phyloP scores from a whole-genome alignment of 1,284 basidiomycete species.

The Vanrija sp. region DNA sequence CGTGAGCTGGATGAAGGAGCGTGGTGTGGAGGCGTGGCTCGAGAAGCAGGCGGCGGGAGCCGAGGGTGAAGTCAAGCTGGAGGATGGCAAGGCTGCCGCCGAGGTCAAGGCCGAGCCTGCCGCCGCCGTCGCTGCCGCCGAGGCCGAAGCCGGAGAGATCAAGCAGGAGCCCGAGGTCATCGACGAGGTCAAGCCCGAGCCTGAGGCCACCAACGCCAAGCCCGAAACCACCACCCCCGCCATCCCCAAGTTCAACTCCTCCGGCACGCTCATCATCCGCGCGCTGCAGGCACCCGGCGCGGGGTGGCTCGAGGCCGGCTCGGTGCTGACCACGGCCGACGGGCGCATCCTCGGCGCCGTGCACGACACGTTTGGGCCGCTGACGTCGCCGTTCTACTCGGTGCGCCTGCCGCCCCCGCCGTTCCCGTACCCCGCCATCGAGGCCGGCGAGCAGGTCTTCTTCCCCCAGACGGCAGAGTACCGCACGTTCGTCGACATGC shows the following conservation, averaged over 20 bases:
- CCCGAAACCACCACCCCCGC: background rate
- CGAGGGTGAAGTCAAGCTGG: background rate
- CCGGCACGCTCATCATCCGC: slow-evolving; percentile 49
- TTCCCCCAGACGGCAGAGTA: slow-evolving; percentile 48
- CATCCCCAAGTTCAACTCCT: slow-evolving; percentile 36
- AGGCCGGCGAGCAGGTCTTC: slow-evolving; percentile 43
- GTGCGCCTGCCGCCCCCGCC: slow-evolving; percentile 46
- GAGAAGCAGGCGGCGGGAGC: slow-evolving; percentile 16
- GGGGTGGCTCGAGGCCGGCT: slow-evolving; percentile 54
- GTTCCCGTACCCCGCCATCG: slow-evolving; percentile 33
- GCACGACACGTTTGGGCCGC: slow-evolving; percentile 57
- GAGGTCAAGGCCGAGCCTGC: background rate
- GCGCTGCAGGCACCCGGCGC: slow-evolving; percentile 36
- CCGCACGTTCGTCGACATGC: slow-evolving; percentile 52
- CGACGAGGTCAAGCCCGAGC: background rate
- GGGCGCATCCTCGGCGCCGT: slow-evolving; percentile 54
- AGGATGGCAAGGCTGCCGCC: background rate
- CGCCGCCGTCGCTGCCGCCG: background rate
- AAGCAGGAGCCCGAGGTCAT: background rate
- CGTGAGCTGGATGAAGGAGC: slow-evolving; percentile 47
- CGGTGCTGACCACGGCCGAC: slow-evolving; percentile 53
- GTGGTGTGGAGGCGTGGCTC: slow-evolving; percentile 38
- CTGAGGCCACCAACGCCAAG: background rate
- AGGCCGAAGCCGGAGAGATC: background rate
- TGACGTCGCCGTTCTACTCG: slow-evolving; percentile 54